Evolutionary conservation across 164 flowering plant genomes (phyloP).

Genomic region (Santalum album): DNA sequence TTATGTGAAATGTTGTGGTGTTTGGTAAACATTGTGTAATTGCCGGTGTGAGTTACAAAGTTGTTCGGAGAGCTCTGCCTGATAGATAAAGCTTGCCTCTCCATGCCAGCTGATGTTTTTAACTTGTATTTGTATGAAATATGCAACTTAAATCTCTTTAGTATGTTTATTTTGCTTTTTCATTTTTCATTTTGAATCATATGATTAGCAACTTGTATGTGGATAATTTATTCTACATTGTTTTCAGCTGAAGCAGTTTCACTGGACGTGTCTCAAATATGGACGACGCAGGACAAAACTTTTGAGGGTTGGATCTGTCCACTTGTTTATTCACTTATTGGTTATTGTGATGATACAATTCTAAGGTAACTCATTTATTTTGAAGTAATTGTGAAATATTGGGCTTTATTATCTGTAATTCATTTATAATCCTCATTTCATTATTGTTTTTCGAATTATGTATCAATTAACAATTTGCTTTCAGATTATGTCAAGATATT

Average conservation of each 20-base stretch:
- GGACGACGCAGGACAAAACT: constrained; percentile 68
- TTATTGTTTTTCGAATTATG: neutral
- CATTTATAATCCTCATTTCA: neutral
- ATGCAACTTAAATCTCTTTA: too few species aligned
- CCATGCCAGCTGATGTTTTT: too few species aligned
- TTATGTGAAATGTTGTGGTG: too few species aligned
- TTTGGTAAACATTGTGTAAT: too few species aligned
- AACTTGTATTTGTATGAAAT: too few species aligned
- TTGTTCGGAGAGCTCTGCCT: too few species aligned
- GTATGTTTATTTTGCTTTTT: too few species aligned
- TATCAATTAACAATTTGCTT: neutral
- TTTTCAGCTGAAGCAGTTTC: constrained; percentile 45
- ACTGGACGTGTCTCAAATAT: constrained; percentile 46
- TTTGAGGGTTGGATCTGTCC: constrained; percentile 87
- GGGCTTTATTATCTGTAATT: neutral
- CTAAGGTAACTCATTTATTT: constrained; percentile 37
- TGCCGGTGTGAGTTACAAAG: too few species aligned
- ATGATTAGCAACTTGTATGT: too few species aligned
- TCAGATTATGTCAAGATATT: constrained; percentile 87
- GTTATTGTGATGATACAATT: constrained; percentile 59
- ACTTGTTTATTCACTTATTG: constrained; percentile 59
- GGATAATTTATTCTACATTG: constrained; percentile 5
- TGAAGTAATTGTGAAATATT: neutral
- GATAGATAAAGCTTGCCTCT: too few species aligned
- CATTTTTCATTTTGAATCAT: too few species aligned